A percentile compares a stretch with the other conserved stretches of the same genome.
Conservation (phyloP, 1,284 basidiomycete genomes). For the Moesziomyces parantarcticus region DNA sequence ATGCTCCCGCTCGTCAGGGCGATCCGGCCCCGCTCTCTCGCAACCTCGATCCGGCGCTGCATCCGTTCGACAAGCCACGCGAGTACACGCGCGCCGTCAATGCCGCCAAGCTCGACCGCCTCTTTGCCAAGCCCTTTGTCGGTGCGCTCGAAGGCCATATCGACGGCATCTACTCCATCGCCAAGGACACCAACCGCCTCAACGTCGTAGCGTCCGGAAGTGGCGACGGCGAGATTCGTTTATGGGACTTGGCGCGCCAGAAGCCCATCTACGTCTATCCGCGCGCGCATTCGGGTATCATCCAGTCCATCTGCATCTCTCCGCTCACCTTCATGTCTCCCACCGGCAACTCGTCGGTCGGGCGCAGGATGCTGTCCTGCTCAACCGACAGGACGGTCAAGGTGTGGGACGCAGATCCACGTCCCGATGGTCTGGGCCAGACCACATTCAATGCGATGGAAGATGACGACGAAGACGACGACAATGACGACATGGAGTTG, state of each 20-base stretch:
- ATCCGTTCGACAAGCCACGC: constrained; percentile 90
- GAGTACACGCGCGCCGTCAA: constrained; percentile 94
- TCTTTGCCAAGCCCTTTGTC: constrained; percentile 97
- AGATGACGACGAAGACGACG: constrained; percentile 64
- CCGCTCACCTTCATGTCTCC: constrained; percentile 71
- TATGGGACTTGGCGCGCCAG: constrained; percentile 84
- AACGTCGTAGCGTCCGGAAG: constrained; percentile 89
- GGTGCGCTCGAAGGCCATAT: constrained; percentile 90
- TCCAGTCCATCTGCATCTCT: constrained; percentile 78
- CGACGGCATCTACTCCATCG: constrained; percentile 92
- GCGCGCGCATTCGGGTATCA: constrained; percentile 89
- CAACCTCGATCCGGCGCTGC: constrained; percentile 91
- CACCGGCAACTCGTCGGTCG: constrained; percentile 51
- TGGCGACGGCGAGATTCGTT: constrained; percentile 92
- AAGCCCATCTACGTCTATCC: constrained; percentile 78
- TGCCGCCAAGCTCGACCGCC: constrained; percentile 93
- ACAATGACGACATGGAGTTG: constrained; percentile 52
- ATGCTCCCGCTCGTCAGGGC: constrained; percentile 74
- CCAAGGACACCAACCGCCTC: constrained; percentile 80
- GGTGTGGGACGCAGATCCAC: constrained; percentile 77
- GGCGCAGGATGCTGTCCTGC: constrained; percentile 82
- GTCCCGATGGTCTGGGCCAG: constrained; percentile 66
- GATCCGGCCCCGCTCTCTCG: constrained; percentile 87
- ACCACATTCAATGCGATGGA: constrained; percentile 51
- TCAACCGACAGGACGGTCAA: constrained; percentile 92